Percentiles rank a stretch among this genome's conserved stretches.
Evolutionary conservation across 2,329 filamentous ascomycete species (phyloP).

Genomic region (Penicillium glabrum): DNA sequence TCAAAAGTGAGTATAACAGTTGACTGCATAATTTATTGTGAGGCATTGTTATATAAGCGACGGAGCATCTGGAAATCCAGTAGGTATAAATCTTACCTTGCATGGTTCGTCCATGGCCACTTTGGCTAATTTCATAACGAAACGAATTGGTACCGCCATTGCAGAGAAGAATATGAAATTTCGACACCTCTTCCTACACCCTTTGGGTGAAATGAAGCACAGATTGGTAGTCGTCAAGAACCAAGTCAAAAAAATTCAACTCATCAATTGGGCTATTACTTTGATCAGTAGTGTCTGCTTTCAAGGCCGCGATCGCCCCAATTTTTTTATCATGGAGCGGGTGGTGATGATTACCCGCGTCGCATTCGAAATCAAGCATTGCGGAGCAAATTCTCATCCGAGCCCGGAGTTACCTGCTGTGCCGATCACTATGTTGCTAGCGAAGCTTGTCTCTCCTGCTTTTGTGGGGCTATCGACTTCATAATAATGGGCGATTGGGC

Average conservation of each 20-base stretch:
- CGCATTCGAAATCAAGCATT: slow-evolving; percentile 40
- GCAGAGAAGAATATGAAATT: slow-evolving; percentile 17
- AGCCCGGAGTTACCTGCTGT: slow-evolving; percentile 52
- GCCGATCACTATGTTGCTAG: slow-evolving; percentile 43
- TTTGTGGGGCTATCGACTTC: neutral
- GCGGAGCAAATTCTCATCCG: slow-evolving; percentile 44
- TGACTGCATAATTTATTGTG: neutral
- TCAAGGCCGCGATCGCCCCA: slow-evolving; percentile 5
- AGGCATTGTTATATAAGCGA: neutral
- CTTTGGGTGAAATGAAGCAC: slow-evolving; percentile 7
- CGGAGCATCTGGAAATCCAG: neutral
- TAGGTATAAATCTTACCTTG: slow-evolving; percentile 6
- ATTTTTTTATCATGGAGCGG: slow-evolving; percentile 32
- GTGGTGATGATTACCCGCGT: slow-evolving; percentile 50
- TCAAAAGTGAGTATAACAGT: slow-evolving; percentile 19
- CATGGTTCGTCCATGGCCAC: slow-evolving; percentile 18
- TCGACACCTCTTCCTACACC: slow-evolving; percentile 10
- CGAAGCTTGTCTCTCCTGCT: neutral
- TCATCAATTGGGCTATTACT: slow-evolving; percentile 35
- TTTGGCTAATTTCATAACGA: slow-evolving; percentile 14
- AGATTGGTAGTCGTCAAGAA: slow-evolving; percentile 38
- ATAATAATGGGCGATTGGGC: neutral
- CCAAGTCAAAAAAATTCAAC: slow-evolving; percentile 51
- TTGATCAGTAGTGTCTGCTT: slow-evolving; percentile 24
- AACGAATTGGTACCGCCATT: slow-evolving; percentile 15